Conservation (phyloP, 495 filamentous ascomycete species). For the Elaphomyces granulatus region DNA sequence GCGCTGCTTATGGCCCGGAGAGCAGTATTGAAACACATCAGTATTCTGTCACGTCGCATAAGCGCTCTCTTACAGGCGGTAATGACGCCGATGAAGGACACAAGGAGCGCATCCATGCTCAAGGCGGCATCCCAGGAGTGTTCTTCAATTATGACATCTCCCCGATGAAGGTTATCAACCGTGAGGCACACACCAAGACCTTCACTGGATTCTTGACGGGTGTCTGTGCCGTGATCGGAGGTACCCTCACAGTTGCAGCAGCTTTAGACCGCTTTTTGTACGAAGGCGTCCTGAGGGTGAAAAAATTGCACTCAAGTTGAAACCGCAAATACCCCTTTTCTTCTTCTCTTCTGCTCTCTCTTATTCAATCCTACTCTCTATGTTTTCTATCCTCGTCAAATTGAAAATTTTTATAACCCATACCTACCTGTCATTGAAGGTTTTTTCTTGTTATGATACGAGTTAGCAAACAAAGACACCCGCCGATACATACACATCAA, state of each 20-base stretch:
- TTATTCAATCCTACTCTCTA: too few species aligned
- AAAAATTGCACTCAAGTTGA: constrained; percentile 59
- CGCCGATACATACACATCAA: too few species aligned
- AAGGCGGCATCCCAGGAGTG: constrained; percentile 87
- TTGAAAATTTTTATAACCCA: too few species aligned
- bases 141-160: constrained; percentile 99
- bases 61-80: constrained; percentile 69
- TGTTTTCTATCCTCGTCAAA: too few species aligned
- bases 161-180: constrained; percentile 98
- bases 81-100: constrained; percentile 73
- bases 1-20: constrained; percentile 39
- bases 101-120: constrained; percentile 73
- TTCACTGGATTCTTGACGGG: constrained; percentile 87
- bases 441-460: too few species aligned
- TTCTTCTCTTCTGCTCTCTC: too few species aligned
- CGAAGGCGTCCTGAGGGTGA: constrained; percentile 67
- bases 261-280: constrained; percentile 86
- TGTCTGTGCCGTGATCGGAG: constrained; percentile 86
- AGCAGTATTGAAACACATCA: constrained; percentile 95
- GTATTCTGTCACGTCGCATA: constrained; percentile 92
- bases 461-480: too few species aligned
- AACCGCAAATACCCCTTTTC: too few species aligned
- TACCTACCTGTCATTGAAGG: too few species aligned
- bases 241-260: constrained; percentile 89
- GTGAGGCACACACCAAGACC: constrained; percentile 73